Conservation (phyloP, 2,329 filamentous ascomycete species). For the Pyricularia grisea region DNA sequence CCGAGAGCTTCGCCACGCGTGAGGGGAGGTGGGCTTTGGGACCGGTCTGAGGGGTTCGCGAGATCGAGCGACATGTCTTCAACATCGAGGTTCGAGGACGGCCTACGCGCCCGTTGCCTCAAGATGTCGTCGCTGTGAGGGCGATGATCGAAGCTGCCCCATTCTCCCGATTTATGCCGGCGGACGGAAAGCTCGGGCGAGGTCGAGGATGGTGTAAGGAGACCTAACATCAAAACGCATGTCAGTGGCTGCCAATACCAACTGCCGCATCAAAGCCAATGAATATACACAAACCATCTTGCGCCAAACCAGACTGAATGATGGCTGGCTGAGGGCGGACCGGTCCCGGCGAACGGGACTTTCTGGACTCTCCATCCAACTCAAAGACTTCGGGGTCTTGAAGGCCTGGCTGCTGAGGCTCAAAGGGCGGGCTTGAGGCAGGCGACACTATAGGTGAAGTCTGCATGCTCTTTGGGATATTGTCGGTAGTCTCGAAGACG, state of each 20-base stretch:
- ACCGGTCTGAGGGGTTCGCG: conserved; percentile 40
- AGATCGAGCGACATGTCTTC: conserved; percentile 24
- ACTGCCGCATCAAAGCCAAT: background rate
- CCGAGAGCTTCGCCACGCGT: conserved; percentile 68
- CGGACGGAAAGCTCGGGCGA: conserved; percentile 39
- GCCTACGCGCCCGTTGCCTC: conserved; percentile 32
- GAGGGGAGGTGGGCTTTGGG: conserved; percentile 68
- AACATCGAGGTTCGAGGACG: conserved; percentile 20
- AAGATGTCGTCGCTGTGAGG: conserved; percentile 47
- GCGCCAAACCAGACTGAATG: conserved; percentile 24
- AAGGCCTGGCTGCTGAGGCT: conserved; percentile 37
- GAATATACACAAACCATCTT: conserved; percentile 19
- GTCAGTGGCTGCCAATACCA: background rate
- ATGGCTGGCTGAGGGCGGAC: conserved; percentile 34
- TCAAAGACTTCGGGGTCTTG: conserved; percentile 64
- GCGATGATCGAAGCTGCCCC: conserved; percentile 32
- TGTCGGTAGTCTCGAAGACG: conserved; percentile 89
- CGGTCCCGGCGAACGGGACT: conserved; percentile 26
- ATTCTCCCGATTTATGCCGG: conserved; percentile 41
- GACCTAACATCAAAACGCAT: conserved; percentile 24
- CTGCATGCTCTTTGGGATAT: conserved; percentile 86
- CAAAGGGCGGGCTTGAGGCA: conserved; percentile 68
- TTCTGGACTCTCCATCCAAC: conserved; percentile 39
- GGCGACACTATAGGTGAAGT: conserved; percentile 92
- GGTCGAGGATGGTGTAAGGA: conserved; percentile 42